phyloP scores from a whole-genome alignment of 2,329 filamentous ascomycete genomes.

The Plenodomus tracheiphilus region DNA sequence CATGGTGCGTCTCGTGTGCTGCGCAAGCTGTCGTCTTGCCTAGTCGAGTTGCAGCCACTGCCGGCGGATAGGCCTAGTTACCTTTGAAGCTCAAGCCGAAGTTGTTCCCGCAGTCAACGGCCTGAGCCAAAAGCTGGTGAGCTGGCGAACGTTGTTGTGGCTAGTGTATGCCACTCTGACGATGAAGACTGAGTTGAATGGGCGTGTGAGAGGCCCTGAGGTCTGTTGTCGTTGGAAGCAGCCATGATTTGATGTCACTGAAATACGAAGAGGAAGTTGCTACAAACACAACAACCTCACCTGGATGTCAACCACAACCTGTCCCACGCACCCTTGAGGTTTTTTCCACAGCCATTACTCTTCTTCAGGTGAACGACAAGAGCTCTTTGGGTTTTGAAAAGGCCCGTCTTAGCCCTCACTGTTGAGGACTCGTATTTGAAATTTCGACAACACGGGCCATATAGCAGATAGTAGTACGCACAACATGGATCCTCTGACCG shows the following conservation, averaged over 20 bases:
- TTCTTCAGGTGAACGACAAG: too few species aligned
- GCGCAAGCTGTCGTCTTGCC: too few species aligned
- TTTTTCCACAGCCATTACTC: too few species aligned
- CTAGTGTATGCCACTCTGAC: not conserved
- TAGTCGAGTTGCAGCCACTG: not conserved
- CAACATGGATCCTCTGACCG: too few species aligned
- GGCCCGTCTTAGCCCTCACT: too few species aligned
- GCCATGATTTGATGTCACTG: not conserved
- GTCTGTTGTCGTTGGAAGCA: not conserved
- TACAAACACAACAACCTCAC: not conserved
- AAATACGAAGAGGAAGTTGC: not conserved
- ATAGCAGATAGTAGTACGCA: too few species aligned
- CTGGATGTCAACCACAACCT: too few species aligned
- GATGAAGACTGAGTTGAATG: not conserved
- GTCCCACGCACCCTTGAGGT: too few species aligned
- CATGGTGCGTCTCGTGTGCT: too few species aligned
- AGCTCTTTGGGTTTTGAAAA: too few species aligned
- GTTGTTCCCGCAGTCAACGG: not conserved
- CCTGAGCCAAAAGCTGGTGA: not conserved
- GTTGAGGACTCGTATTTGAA: too few species aligned
- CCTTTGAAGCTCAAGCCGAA: not conserved
- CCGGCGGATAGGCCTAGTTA: not conserved
- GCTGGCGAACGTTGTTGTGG: not conserved
- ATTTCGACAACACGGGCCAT: too few species aligned
- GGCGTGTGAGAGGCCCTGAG: not conserved